Conservation (phyloP, 495 filamentous ascomycete genomes). For the Pyrenula massariospora region DNA sequence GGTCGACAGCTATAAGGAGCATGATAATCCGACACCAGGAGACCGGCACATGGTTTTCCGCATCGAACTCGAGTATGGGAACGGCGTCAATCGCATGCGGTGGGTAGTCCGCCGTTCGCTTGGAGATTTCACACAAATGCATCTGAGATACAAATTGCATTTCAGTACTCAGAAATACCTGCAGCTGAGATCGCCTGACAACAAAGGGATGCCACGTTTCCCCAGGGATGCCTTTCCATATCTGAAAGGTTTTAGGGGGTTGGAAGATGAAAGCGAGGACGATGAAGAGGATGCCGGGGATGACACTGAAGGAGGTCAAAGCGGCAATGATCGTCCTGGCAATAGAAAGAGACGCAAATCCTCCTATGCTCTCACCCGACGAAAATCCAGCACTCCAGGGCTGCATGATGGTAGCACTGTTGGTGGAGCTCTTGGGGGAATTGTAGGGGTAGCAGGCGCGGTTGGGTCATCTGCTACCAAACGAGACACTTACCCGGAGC, state of each 20-base stretch:
- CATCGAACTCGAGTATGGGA: constrained; percentile 93
- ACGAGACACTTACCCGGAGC: constrained; percentile 47
- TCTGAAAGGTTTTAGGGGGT: constrained; percentile 65
- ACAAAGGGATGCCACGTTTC: constrained; percentile 65
- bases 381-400: constrained; percentile 45
- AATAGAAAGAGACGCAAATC: constrained; percentile 49
- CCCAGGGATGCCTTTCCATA: constrained; percentile 89
- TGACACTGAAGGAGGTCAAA: constrained; percentile 45
- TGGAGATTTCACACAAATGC: constrained; percentile 83
- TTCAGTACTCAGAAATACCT: constrained; percentile 70
- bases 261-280: constrained; percentile 68
- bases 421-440: constrained; percentile 28
- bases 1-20: constrained; percentile 26
- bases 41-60: constrained; percentile 80
- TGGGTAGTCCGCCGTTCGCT: constrained; percentile 86
- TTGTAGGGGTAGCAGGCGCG: constrained; percentile 22
- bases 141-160: constrained; percentile 81
- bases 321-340: constrained; percentile 39
- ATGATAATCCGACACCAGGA: constrained; percentile 29
- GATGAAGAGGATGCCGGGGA: constrained; percentile 61
- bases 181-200: constrained; percentile 42
- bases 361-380: constrained; percentile 38
- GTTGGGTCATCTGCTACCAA: constrained; percentile 20
- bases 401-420: constrained; percentile 28
- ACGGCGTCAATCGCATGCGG: constrained; percentile 88